Evolutionary conservation across 345 rosid species (phyloP).

Genomic region (Salix suchowensis): DNA sequence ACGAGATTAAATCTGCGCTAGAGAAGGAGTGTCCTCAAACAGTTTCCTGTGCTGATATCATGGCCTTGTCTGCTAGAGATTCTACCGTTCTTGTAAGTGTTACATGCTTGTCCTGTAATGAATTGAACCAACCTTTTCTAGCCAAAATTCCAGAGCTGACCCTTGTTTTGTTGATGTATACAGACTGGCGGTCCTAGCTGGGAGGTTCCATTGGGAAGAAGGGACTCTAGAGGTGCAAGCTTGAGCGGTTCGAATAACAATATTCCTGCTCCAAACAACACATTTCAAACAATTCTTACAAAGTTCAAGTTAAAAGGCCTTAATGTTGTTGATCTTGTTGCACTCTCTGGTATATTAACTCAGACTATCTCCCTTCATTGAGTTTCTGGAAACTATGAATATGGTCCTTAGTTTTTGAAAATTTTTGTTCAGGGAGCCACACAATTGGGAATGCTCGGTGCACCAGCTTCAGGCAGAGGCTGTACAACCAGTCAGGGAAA

Average conservation of each 20-base stretch:
- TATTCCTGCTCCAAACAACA: conserved; percentile 36
- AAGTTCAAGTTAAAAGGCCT: conserved; percentile 31
- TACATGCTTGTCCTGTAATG: not conserved
- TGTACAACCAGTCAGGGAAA: conserved; percentile 68
- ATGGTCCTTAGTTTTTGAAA: not conserved
- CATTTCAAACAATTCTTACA: conserved; percentile 28
- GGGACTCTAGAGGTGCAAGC: conserved; percentile 41
- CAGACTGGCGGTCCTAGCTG: conserved; percentile 88
- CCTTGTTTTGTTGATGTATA: not conserved
- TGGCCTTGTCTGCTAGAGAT: conserved; percentile 85
- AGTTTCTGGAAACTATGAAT: not conserved
- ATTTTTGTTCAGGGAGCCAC: conserved; percentile 47
- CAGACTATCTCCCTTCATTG: not conserved
- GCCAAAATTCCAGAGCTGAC: not conserved
- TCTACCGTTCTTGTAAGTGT: conserved; percentile 73
- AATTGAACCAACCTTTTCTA: not conserved
- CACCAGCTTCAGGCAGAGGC: conserved; percentile 86
- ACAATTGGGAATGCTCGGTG: conserved; percentile 83
- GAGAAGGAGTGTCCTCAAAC: conserved; percentile 73
- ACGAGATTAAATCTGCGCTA: conserved; percentile 67
- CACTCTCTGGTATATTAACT: conserved; percentile 20
- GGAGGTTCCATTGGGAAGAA: conserved; percentile 85
- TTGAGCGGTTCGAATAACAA: conserved; percentile 32
- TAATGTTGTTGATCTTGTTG: conserved; percentile 28
- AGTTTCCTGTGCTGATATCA: conserved; percentile 81